A percentile compares a stretch with the other conserved stretches of the same genome.
phyloP scores from a whole-genome alignment of 108 stramenopile species.

The Conticribra guillardii region DNA sequence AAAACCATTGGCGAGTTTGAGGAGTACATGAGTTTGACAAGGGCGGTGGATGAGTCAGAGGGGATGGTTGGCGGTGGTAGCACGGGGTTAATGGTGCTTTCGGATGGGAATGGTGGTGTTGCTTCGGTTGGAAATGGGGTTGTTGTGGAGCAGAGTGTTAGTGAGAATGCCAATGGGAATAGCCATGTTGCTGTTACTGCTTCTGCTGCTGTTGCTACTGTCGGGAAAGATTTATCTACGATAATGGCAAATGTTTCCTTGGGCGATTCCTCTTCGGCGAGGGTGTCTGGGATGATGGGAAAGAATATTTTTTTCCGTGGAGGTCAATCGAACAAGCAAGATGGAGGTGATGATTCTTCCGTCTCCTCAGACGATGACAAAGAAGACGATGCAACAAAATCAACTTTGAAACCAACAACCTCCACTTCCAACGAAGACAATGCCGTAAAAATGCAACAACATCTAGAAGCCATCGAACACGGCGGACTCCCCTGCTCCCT shows the following conservation, averaged over 20 bases:
- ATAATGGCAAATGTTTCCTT: too few relatives aligned
- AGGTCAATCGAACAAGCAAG: background rate
- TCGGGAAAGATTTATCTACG: too few relatives aligned
- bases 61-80: slow-evolving; percentile 14
- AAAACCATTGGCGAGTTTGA: slow-evolving; percentile 88
- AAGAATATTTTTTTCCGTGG: background rate
- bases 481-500: slow-evolving; percentile 67
- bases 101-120: background rate
- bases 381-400: slow-evolving; percentile 57
- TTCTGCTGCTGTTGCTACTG: too few relatives aligned
- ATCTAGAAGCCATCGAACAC: slow-evolving; percentile 51
- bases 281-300: background rate
- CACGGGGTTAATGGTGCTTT: slow-evolving; percentile 3
- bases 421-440: background rate
- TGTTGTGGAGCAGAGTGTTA: too few relatives aligned
- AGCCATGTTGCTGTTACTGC: too few relatives aligned
- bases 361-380: slow-evolving; percentile 29
- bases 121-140: background rate
- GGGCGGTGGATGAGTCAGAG: slow-evolving; percentile 58
- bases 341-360: slow-evolving; percentile 25
- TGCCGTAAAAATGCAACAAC: slow-evolving; percentile 39
- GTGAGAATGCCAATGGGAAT: too few relatives aligned
- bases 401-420: slow-evolving; percentile 14
- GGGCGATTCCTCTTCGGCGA: too few relatives aligned
- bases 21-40: slow-evolving; percentile 67